Conservation (phyloP, 2,329 filamentous ascomycete genomes). For the Nemania abortiva region DNA sequence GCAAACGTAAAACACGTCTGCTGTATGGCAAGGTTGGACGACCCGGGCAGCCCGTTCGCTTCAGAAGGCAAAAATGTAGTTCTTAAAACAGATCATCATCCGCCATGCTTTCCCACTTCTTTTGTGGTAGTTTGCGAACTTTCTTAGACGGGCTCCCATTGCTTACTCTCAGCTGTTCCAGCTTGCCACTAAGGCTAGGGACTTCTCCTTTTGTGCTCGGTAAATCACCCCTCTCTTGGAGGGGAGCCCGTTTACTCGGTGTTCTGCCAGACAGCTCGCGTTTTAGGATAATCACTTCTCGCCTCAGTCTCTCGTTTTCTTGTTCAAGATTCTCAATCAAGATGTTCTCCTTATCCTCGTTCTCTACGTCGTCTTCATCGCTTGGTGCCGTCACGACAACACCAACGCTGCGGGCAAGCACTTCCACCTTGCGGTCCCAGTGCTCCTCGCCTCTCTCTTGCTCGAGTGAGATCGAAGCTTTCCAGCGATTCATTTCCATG, state of each 20-base stretch:
- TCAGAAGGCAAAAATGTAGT: background rate
- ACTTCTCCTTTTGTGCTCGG: conserved; percentile 46
- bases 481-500: conserved; percentile 83
- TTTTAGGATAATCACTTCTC: conserved; percentile 73
- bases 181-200: conserved; percentile 58
- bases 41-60: background rate
- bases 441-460: conserved; percentile 85
- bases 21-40: background rate
- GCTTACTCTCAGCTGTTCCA: conserved; percentile 65
- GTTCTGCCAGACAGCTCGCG: conserved; percentile 74
- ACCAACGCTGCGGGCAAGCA: conserved; percentile 70
- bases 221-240: conserved; percentile 65
- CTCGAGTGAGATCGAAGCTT: conserved; percentile 81
- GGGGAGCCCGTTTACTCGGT: conserved; percentile 69
- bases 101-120: conserved; percentile 61
- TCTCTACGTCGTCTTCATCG: conserved; percentile 60
- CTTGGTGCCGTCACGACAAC: conserved; percentile 56
- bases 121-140: conserved; percentile 61
- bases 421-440: conserved; percentile 87
- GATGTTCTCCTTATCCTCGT: conserved; percentile 71
- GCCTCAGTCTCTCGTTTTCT: conserved; percentile 77
- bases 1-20: conserved; percentile 8
- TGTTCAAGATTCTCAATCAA: conserved; percentile 73
- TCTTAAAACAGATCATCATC: conserved; percentile 57
- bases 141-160: conserved; percentile 64